phyloP scores from a whole-genome alignment of 1,139 yeast species.

The Candida sp. region DNA sequence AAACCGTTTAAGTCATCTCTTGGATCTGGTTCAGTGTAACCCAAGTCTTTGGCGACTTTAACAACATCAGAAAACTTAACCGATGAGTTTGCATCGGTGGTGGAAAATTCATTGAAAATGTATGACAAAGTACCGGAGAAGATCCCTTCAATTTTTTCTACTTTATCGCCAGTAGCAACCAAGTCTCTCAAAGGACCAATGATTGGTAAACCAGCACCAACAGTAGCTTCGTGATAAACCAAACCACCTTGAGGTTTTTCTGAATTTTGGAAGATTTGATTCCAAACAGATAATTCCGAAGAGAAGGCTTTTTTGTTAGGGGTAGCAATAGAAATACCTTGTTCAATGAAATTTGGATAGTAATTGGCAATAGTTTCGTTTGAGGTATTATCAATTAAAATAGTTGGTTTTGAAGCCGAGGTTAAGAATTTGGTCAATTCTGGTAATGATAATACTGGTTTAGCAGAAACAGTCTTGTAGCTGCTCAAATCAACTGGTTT shows the following conservation, averaged over 20 bases:
- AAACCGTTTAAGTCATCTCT: slow-evolving; percentile 97
- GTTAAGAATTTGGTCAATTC: slow-evolving; percentile 62
- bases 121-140: slow-evolving; percentile 96
- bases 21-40: slow-evolving; percentile 99
- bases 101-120: slow-evolving; percentile 90
- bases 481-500: slow-evolving; percentile 60
- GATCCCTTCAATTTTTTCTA: slow-evolving; percentile 90
- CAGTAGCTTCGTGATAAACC: slow-evolving; percentile 97
- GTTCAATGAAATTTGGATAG: slow-evolving; percentile 70
- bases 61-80: slow-evolving; percentile 89
- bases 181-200: slow-evolving; percentile 85
- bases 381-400: slow-evolving; percentile 92
- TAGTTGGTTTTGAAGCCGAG: slow-evolving; percentile 68
- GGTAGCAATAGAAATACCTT: slow-evolving; percentile 91
- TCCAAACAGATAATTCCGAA: slow-evolving; percentile 73
- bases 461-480: slow-evolving; percentile 55
- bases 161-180: slow-evolving; percentile 87
- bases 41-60: slow-evolving; percentile 78
- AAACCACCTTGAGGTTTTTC: slow-evolving; percentile 61
- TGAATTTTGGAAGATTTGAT: slow-evolving; percentile 58
- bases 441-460: slow-evolving; percentile 51
- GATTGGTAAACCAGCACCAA: slow-evolving; percentile 97
- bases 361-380: slow-evolving; percentile 69
- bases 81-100: slow-evolving; percentile 51
- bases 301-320: slow-evolving; percentile 98